These are phyloP conservation scores for Litchi chinensis DNA, from an alignment of 345 rosid genomes.

Conservation along the genomic window DNA sequence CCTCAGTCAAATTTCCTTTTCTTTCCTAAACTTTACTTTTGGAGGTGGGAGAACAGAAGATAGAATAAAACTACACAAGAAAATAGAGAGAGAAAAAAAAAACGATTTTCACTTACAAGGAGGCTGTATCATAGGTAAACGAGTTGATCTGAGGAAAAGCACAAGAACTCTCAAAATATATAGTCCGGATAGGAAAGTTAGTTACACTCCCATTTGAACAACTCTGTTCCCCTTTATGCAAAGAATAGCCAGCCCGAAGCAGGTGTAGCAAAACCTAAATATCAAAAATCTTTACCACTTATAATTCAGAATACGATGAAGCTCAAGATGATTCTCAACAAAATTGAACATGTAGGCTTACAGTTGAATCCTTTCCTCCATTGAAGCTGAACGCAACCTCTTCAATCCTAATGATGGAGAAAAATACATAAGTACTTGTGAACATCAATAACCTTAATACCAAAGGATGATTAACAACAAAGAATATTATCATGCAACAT, in stretches of 20 bases:
- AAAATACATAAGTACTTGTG: conserved; percentile 27
- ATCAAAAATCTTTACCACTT: conserved; percentile 27
- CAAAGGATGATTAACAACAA: neutral
- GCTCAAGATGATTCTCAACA: conserved; percentile 12
- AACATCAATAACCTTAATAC: conserved; percentile 24
- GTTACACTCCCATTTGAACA: conserved; percentile 61
- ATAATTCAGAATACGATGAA: conserved; percentile 24
- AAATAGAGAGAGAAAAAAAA: neutral
- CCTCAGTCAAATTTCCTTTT: neutral
- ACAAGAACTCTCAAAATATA: conserved; percentile 86
- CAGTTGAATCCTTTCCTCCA: conserved; percentile 98
- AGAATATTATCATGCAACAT: neutral
- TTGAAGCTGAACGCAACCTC: conserved; percentile 99
- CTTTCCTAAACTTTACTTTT: conserved; percentile 7
- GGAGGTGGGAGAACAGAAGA: neutral
- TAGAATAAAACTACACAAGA: neutral
- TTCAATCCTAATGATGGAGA: conserved; percentile 57
- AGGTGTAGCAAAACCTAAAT: conserved; percentile 87
- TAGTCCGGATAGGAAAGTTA: conserved; percentile 80
- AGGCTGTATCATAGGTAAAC: conserved; percentile 84
- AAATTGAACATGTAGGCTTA: conserved; percentile 43
- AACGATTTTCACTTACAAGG: conserved; percentile 45
- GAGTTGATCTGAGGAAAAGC: conserved; percentile 89
- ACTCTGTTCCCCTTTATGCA: conserved; percentile 60
- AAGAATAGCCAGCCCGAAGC: conserved; percentile 87